Base-by-base conservation (phyloP, 2,329 filamentous ascomycete genomes). In the Nakataea oryzae region DNA sequence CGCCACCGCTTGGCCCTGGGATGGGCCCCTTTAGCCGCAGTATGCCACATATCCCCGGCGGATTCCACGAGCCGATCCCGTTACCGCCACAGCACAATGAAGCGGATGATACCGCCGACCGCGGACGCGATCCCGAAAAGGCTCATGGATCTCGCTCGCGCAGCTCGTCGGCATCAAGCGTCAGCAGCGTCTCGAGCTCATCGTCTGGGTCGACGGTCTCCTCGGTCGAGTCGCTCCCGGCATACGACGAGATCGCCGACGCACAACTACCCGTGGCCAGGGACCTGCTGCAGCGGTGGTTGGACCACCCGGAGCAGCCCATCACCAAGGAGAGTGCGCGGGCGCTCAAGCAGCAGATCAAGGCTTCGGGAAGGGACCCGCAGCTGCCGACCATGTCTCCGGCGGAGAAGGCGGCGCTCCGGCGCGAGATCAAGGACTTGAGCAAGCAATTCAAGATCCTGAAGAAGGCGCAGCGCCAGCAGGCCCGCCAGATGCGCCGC, bases 161-260 rank as follows among this genome's bases (percentile, higher is more conserved):
- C 47, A 62, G 47, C 62, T 65, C 63, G 6, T 60, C 63, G 3
- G 72, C 70, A n/a, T 76, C 74, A 0, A 74, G 71, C 0, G 75
- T 73, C 0, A 75, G 74, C 0, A 71, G 71, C 0, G 66, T 67
- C 0, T 75, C 74, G 0, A 76, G 73, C 0, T 65, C 64, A 0
- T 73, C 73, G 0, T 74, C 74, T 0, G 71, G 71, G 9, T 71
- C 69, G 26, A 76, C 74, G 1, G 70, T 66, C 3, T 76, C 71
- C 0, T 81, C 79, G 2, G 71, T 84, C 61, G 81, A 78, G 47
- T 84, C 81, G 2, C 78, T 86, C 1, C 81, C 82, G 0, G 76
- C 80, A 61, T 80, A 79, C 67, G 79, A 84, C 62, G 76, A 81
- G 55, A 72, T 86, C 2, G 70, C 69, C 14, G 77, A 79, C 61